A percentile compares a stretch with the other conserved stretches of the same genome.
Evolutionary conservation across 2,329 filamentous ascomycete species (phyloP).

Genomic region (Xylariaceae sp.): DNA sequence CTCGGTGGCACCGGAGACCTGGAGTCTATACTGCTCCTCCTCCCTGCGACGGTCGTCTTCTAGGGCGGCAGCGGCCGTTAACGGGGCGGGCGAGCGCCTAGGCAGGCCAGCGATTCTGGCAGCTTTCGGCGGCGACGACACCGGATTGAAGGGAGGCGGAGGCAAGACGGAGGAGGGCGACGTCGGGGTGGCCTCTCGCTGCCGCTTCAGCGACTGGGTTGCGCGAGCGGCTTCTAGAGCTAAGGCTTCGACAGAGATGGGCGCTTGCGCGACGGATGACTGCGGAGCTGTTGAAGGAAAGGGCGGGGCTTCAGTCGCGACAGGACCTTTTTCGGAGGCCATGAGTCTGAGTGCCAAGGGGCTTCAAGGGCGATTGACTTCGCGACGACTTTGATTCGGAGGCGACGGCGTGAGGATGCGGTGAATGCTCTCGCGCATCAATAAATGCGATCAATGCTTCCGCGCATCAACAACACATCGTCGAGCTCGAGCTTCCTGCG

Average conservation of each 20-base stretch:
- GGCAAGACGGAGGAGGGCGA: conserved; percentile 25
- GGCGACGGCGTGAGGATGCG: no score
- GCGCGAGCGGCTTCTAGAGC: conserved; percentile 29
- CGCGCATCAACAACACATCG: conserved; percentile 27
- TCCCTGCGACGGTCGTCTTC: conserved; percentile 45
- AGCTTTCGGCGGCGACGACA: conserved; percentile 46
- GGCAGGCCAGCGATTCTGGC: conserved; percentile 39
- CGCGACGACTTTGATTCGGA: no score
- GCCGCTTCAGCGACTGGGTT: conserved; percentile 36
- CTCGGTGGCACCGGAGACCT: conserved; percentile 39
- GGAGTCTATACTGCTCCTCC: conserved; percentile 35
- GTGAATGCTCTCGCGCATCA: no score
- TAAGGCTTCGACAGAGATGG: conserved; percentile 33
- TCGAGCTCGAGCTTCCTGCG: conserved; percentile 23
- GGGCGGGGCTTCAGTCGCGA: conserved; percentile 44
- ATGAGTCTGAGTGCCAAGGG: conserved; percentile 29
- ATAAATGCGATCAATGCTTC: conserved; percentile 15
- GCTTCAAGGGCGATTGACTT: no score
- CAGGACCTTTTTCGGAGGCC: conserved; percentile 46
- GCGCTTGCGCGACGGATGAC: conserved; percentile 27
- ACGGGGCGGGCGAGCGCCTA: conserved; percentile 36
- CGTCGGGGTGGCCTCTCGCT: conserved; percentile 39
- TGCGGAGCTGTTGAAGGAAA: conserved; percentile 27
- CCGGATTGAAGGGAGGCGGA: conserved; percentile 25
- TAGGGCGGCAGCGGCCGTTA: conserved; percentile 47